phyloP scores from a whole-genome alignment of 139 green algal species.

The Haematococcus lacustris region DNA sequence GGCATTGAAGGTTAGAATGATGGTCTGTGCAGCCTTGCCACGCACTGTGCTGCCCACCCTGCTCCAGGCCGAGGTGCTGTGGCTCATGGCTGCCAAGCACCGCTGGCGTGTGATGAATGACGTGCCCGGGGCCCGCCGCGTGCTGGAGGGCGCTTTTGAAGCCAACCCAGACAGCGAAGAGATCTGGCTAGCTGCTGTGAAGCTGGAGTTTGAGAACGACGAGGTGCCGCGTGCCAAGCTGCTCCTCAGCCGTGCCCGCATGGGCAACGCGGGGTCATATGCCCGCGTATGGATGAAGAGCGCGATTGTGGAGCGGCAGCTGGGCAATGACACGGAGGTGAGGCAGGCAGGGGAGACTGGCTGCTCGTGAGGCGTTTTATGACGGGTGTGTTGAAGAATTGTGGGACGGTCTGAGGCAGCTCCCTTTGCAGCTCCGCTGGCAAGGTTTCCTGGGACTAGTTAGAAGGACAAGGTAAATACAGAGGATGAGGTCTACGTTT shows the following conservation, averaged over 20 bases:
- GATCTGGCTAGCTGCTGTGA: slow-evolving; percentile 97
- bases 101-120: slow-evolving; percentile 63
- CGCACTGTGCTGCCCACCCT: too few species aligned
- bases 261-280: slow-evolving; percentile 34
- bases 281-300: slow-evolving; percentile 96
- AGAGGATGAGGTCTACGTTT: too few species aligned
- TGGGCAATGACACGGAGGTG: slow-evolving; percentile 50
- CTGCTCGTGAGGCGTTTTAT: neutral
- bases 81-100: slow-evolving; percentile 97
- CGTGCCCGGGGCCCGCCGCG: slow-evolving; percentile 17
- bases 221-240: slow-evolving; percentile 65
- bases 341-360: slow-evolving; percentile 1
- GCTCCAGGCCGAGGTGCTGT: slow-evolving; percentile 84
- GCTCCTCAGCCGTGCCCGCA: slow-evolving; percentile 43
- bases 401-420: too few species aligned
- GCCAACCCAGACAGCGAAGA: slow-evolving; percentile 89
- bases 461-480: too few species aligned
- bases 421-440: too few species aligned
- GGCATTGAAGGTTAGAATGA: too few species aligned
- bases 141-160: slow-evolving; percentile 38
- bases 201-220: slow-evolving; percentile 96
- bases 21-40: too few species aligned
- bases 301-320: slow-evolving; percentile 87
- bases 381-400: too few species aligned
- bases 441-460: too few species aligned